phyloP scores from a whole-genome alignment of 2,329 filamentous ascomycete species.

The Neofusicoccum kwambonambiense region DNA sequence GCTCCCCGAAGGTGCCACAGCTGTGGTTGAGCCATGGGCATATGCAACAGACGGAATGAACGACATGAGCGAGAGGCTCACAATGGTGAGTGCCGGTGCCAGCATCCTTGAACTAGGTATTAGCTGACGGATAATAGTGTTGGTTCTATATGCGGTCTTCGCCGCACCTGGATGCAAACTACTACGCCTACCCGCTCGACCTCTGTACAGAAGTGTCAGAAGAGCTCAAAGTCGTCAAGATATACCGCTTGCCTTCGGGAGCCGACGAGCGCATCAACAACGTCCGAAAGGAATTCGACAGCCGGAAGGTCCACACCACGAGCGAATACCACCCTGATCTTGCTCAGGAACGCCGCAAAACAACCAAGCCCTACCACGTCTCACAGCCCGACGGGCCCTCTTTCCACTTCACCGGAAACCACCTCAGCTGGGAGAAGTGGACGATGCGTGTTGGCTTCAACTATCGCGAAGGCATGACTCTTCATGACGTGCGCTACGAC shows the following conservation, averaged over 20 bases:
- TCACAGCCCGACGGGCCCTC: slow-evolving; percentile 29
- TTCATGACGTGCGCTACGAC: slow-evolving; percentile 44
- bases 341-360: slow-evolving; percentile 12
- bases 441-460: slow-evolving; percentile 46
- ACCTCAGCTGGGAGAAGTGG: slow-evolving; percentile 45
- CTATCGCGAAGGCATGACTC: slow-evolving; percentile 44
- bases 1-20: slow-evolving; percentile 45
- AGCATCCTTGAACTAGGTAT: background rate
- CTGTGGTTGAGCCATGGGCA: slow-evolving; percentile 56
- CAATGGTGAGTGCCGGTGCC: slow-evolving; percentile 44
- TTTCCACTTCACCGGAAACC: slow-evolving; percentile 24
- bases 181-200: slow-evolving; percentile 59
- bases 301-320: slow-evolving; percentile 40
- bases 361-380: slow-evolving; percentile 23
- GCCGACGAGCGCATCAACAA: slow-evolving; percentile 41
- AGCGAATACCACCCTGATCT: slow-evolving; percentile 30
- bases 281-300: slow-evolving; percentile 40
- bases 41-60: slow-evolving; percentile 56
- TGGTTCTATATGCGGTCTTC: slow-evolving; percentile 41
- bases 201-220: slow-evolving; percentile 54
- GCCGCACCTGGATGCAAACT: slow-evolving; percentile 51
- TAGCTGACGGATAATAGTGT: slow-evolving; percentile 26
- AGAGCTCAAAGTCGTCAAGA: slow-evolving; percentile 49
- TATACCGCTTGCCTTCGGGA: slow-evolving; percentile 49
- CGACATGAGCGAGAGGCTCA: slow-evolving; percentile 49